Conservation (phyloP, 257 asterid species). For the Paulownia fortunei region DNA sequence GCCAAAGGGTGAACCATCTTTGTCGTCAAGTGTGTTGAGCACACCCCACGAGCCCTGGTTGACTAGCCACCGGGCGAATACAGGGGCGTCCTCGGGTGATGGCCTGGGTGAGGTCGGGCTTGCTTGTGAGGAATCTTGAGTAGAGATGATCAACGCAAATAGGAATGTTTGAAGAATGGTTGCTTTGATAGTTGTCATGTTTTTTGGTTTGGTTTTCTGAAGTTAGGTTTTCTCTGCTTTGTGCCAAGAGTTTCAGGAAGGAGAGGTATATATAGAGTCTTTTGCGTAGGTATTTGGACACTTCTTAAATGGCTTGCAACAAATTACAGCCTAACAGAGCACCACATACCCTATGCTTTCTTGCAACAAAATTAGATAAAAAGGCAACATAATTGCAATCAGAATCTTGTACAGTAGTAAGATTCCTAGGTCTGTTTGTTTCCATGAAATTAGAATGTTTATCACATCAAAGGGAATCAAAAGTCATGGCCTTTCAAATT, state of each 20-base stretch:
- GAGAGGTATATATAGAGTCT: background rate
- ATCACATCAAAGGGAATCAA: too few species aligned
- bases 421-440: too few species aligned
- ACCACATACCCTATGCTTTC: too few species aligned
- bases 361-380: too few species aligned
- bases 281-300: background rate
- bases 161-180: background rate
- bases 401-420: too few species aligned
- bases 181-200: background rate
- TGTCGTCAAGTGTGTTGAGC: conserved; percentile 12
- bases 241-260: background rate
- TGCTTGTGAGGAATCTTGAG: background rate
- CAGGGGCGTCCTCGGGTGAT: background rate
- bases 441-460: too few species aligned
- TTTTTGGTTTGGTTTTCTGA: background rate
- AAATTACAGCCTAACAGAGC: too few species aligned
- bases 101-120: background rate
- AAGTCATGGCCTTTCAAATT: too few species aligned
- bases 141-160: background rate
- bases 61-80: conserved; percentile 34
- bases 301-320: too few species aligned
- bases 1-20: conserved; percentile 23
- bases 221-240: background rate
- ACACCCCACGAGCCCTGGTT: conserved; percentile 32
- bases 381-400: too few species aligned